These are phyloP conservation scores for Poa pratensis DNA, from an alignment of 176 grass and related monocot species.

Conservation along the genomic window DNA sequence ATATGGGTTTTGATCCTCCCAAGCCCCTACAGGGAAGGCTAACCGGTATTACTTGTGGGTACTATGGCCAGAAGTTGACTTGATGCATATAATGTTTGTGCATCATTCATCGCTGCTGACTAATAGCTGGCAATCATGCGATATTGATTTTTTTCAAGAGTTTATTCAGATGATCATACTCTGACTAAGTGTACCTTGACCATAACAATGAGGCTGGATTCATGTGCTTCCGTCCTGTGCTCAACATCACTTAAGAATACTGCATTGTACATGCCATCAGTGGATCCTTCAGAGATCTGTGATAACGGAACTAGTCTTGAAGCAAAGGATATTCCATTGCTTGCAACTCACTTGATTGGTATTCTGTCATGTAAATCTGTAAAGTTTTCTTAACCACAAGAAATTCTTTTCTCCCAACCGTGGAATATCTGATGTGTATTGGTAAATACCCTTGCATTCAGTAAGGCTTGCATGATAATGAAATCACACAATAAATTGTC, in stretches of 20 bases:
- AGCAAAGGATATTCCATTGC: neutral
- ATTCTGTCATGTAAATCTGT: neutral
- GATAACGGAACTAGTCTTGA: neutral
- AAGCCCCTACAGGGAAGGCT: neutral
- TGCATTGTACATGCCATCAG: neutral
- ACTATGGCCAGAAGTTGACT: neutral
- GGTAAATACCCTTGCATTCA: neutral
- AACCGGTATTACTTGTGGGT: constrained; percentile 4
- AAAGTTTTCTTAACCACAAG: constrained; percentile 11
- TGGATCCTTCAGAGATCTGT: neutral
- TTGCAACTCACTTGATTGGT: constrained; percentile 12
- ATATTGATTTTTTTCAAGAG: neutral
- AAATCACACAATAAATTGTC: constrained; percentile 14
- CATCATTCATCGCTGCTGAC: neutral
- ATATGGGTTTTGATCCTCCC: neutral
- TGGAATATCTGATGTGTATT: neutral
- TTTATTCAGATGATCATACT: neutral
- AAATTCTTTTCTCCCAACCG: neutral
- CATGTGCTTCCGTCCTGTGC: neutral
- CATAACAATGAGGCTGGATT: neutral
- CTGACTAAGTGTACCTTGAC: neutral
- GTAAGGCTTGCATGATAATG: neutral
- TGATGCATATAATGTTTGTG: neutral
- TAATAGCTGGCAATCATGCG: neutral
- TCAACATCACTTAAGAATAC: neutral